Base-by-base conservation (phyloP, 768 basidiomycete genomes). In the Mycena vulgaris region DNA sequence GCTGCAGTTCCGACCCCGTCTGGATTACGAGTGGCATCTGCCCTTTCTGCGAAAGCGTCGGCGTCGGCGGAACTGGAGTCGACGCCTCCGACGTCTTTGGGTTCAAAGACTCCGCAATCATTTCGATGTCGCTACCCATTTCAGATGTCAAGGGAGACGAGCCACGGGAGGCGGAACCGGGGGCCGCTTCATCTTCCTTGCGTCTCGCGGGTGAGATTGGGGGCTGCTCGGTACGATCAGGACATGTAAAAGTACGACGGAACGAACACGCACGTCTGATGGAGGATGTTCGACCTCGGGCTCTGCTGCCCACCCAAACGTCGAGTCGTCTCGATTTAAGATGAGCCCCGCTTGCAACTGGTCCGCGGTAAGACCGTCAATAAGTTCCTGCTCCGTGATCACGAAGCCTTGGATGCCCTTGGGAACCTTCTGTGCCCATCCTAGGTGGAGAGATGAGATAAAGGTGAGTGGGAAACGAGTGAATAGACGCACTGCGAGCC, bases 91-190 rank as follows among this genome's bases (percentile, higher is more conserved):
- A 66, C 2, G 25, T 35, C 51, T 67, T 60, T n/a, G 65, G 65
- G 48, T 70, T 69, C 45, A 66, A 62, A 31, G 63, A 66, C 25
- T 66, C 60, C 25, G 72, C 68, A 47, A 68, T 56, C 61, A 69
- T 65, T 16, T 69, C 71, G 59, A 63, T 45, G 9, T 73, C 72
- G 65, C 72, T 73, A 5, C 71, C 71, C 37, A 45, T 35, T 1
- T 73, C 72, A 16, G 72, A 73, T 2, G 72, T 69, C 33, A 73
- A 60, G 21, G 72, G 72, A 9, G 72, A 73, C 2, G 72, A 73
- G 47, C 68, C 65, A 11, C 64, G 72, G 23, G 72, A 73, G n/a
- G 56, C 60, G 23, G 17, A 14, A 10, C 48, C 23, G 27, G 37
- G 13, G 21, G 69, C 45, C 5, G 19, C 42, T 49, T 55, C 60